Base-by-base conservation (phyloP, 306 rosid genomes). In the Corylus heterophylla region DNA sequence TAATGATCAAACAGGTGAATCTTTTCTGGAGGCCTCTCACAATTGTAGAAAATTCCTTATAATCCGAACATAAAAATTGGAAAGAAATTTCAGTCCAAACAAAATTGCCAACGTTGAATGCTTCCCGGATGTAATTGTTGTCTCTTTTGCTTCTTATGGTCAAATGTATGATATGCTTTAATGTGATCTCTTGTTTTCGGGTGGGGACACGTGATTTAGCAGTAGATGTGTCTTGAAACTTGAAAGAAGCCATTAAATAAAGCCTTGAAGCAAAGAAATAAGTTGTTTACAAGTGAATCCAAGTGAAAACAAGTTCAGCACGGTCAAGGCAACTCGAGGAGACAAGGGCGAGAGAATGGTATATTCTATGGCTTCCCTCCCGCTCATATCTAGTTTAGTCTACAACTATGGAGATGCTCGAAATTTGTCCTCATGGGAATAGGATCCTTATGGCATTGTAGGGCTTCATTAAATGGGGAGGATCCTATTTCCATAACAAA, bases 221-320 rank as follows among this genome's bases (percentile, higher is more conserved):
- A 62, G 42, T 62, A 62, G 20, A 13, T 25, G 39, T 10, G 75
- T 39, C 13, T 61, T 39, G 66, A 56, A 62, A 62, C 13, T 61
- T 39, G 66, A 56, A 62, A 62, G 70, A 45, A 64, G 55, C 48
- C 37, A 3, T 77, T 31, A 25, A 69, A 79, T 31, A 18, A 69
- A 79, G 51, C 75, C 72, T 71, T n/a, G 13, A 79, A 83, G 83
- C 86, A 79, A 79, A 75, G 78, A 72, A 71, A 63, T 22, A 25
- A 56, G 47, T 71, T 35, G 78, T 76, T 42, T 64, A 37, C 78
- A 71, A 66, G 78, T 54, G 37, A 83, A 79, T 47, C 71, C 73
- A 78, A 45, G 37, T 1, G 12, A 29, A 16, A 42, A 42, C 45
- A 42, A 42, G 45, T 42, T 1, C 11, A 54, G 3, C 7, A n/a